Evolutionary conservation across 495 filamentous ascomycete species (phyloP).

Genomic region (Aspergillus incahuasiensis): DNA sequence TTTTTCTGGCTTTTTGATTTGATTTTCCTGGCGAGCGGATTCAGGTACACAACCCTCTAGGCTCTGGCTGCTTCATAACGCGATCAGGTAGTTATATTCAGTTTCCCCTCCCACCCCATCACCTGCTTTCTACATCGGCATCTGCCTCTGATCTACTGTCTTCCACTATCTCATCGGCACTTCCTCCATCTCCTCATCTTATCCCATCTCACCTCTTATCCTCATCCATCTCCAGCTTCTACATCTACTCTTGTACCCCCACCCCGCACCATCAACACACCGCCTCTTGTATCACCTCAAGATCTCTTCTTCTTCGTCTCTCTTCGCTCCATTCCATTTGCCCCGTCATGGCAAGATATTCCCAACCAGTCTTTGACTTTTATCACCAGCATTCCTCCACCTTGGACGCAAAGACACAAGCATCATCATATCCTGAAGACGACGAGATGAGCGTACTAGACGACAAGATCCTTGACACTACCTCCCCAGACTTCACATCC

Average conservation of each 20-base stretch:
- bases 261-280: slow-evolving; percentile 17
- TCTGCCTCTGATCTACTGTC: slow-evolving; percentile 15
- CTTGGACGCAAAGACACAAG: slow-evolving; percentile 57
- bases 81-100: slow-evolving; percentile 18
- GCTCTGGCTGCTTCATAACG: not conserved
- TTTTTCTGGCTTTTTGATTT: slow-evolving; percentile 3
- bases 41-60: slow-evolving; percentile 13
- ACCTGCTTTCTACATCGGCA: slow-evolving; percentile 20
- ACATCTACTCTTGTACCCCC: slow-evolving; percentile 14
- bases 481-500: slow-evolving; percentile 60
- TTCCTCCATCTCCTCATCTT: slow-evolving; percentile 10
- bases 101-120: slow-evolving; percentile 23
- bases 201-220: slow-evolving; percentile 15
- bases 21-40: slow-evolving; percentile 2
- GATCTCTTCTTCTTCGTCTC: slow-evolving; percentile 17
- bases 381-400: slow-evolving; percentile 59
- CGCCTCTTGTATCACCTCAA: slow-evolving; percentile 13
- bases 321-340: slow-evolving; percentile 23
- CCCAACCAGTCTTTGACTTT: slow-evolving; percentile 49
- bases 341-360: slow-evolving; percentile 41
- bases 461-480: slow-evolving; percentile 74
- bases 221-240: slow-evolving; percentile 6
- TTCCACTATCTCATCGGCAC: slow-evolving; percentile 9
- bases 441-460: slow-evolving; percentile 80
- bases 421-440: slow-evolving; percentile 65